Percentiles rank a stretch among this genome's conserved stretches.
phyloP scores from a whole-genome alignment of 2,329 filamentous ascomycete species.

The Alternaria sp. region DNA sequence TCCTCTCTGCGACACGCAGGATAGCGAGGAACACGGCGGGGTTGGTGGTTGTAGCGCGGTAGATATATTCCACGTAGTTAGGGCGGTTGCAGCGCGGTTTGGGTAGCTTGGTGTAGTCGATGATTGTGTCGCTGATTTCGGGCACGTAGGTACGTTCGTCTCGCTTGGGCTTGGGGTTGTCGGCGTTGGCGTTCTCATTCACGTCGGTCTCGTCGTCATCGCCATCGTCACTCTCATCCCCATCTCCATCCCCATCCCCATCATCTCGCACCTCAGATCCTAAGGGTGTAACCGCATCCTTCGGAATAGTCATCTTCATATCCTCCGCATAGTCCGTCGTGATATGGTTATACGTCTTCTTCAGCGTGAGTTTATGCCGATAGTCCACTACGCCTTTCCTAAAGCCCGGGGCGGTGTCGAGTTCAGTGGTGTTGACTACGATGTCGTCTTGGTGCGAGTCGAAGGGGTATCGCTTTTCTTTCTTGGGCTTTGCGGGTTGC shows the following conservation, averaged over 20 bases:
- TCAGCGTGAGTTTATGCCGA: background rate
- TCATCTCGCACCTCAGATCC: accelerated
- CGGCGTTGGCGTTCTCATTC: background rate
- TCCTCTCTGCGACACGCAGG: slow-evolving; percentile 24
- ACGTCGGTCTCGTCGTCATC: background rate
- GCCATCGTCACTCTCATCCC: too few species aligned
- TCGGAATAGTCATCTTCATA: background rate
- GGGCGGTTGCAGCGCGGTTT: background rate
- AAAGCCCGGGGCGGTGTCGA: background rate
- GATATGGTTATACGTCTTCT: background rate
- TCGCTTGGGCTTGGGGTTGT: background rate
- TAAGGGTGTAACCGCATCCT: background rate
- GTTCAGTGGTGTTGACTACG: slow-evolving; percentile 25
- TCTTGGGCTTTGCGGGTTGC: background rate
- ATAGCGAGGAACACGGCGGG: slow-evolving; percentile 29
- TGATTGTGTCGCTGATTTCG: background rate
- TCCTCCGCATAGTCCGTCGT: background rate
- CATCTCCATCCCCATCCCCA: too few species aligned
- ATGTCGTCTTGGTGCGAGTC: slow-evolving; percentile 21
- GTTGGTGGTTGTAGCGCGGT: slow-evolving; percentile 21
- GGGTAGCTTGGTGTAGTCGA: slow-evolving; percentile 2
- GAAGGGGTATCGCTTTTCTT: slow-evolving; percentile 5
- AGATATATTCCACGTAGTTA: slow-evolving; percentile 13
- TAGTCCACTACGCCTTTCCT: too few species aligned
- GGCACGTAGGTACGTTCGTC: background rate